phyloP scores from a whole-genome alignment of 805 yeast genomes.

The Kuraishia floccosa region DNA sequence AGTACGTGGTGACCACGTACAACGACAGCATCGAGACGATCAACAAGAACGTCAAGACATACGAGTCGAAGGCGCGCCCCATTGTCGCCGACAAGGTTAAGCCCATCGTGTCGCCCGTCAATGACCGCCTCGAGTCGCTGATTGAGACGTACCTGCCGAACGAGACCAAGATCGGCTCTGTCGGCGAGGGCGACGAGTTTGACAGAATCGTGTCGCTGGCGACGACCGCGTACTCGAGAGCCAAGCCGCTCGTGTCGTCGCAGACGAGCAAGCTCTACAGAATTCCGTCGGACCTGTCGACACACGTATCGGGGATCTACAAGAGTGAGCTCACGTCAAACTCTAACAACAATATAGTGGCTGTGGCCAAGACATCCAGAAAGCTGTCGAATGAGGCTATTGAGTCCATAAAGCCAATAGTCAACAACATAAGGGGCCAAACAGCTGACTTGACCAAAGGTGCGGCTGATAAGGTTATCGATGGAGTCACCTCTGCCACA shows the following conservation, averaged over 20 bases:
- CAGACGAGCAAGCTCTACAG: conserved; percentile 4
- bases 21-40: background rate
- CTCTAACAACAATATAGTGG: too few relatives aligned
- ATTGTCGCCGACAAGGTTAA: conserved; percentile 8
- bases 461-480: conserved; percentile 11
- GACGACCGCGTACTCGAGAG: conserved; percentile 14
- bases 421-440: too few relatives aligned
- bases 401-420: conserved; percentile 17
- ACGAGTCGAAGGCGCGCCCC: conserved; percentile 6
- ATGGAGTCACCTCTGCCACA: conserved; percentile 4
- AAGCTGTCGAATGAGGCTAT: conserved; percentile 23
- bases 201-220: conserved; percentile 13
- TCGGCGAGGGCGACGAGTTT: conserved; percentile 11
- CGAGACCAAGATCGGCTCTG: conserved; percentile 5
- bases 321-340: conserved; percentile 16
- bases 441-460: conserved; percentile 11
- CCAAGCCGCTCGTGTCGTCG: conserved; percentile 12
- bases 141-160: conserved; percentile 17
- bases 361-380: conserved; percentile 23
- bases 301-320: conserved; percentile 19
- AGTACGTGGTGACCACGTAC: too few relatives aligned
- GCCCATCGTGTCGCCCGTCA: conserved; percentile 15
- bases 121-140: conserved; percentile 16
- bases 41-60: conserved; percentile 2
- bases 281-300: conserved; percentile 10